Evolutionary conservation across 73 alveolate genomes (phyloP).

Genomic region (Paramecium primaurelia): DNA sequence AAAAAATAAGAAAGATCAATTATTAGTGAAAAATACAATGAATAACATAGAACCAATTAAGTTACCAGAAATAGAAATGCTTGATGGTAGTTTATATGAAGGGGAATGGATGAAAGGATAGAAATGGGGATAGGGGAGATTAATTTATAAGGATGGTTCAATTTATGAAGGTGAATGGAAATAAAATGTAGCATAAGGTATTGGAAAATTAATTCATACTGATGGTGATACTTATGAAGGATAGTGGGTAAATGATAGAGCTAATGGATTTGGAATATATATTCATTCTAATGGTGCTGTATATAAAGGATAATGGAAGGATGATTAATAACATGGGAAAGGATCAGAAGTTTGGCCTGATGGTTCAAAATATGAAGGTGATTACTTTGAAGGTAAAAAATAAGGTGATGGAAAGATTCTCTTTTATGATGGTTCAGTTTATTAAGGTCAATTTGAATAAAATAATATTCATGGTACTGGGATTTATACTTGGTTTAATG

Average conservation of each 20-base stretch:
- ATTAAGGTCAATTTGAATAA: slow-evolving; percentile 66
- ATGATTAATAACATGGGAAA: slow-evolving; percentile 63
- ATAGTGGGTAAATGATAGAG: slow-evolving; percentile 58
- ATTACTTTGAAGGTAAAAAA: slow-evolving; percentile 70
- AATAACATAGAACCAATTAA: not conserved
- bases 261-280: slow-evolving; percentile 61
- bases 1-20: not conserved
- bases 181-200: slow-evolving; percentile 59
- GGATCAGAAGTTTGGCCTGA: slow-evolving; percentile 74
- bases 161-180: slow-evolving; percentile 59
- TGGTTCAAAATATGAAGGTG: slow-evolving; percentile 73
- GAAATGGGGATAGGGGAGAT: not conserved
- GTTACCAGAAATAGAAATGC: not conserved
- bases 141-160: slow-evolving; percentile 16
- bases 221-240: slow-evolving; percentile 66
- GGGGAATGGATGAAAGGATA: slow-evolving; percentile 14
- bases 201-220: slow-evolving; percentile 58
- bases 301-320: slow-evolving; percentile 68
- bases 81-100: not conserved
- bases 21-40: not conserved
- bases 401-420: slow-evolving; percentile 68
- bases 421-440: slow-evolving; percentile 66
- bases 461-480: slow-evolving; percentile 87
- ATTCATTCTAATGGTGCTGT: slow-evolving; percentile 56
- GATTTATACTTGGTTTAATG: slow-evolving; percentile 85